Evolutionary conservation across 192 early-diverging fungal genomes (phyloP).

Genomic region (Allomyces arbusculus): DNA sequence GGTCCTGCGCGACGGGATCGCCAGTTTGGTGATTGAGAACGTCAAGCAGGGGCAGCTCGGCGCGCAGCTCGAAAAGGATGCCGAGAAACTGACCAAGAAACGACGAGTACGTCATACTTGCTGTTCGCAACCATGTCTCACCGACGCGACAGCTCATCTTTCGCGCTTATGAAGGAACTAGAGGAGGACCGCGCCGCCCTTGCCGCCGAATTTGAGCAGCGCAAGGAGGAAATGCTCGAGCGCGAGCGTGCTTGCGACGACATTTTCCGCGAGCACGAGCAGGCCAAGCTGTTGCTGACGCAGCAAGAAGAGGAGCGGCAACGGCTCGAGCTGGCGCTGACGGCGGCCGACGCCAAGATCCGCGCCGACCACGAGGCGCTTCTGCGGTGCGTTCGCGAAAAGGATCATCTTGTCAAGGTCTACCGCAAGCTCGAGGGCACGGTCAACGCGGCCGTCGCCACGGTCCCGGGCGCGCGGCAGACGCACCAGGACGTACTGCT

Average conservation of each 20-base stretch:
- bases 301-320: conserved; percentile 29
- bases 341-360: conserved; percentile 13
- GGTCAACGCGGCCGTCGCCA: conserved; percentile 15
- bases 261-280: conserved; percentile 38
- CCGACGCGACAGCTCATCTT: too few relatives aligned
- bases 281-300: conserved; percentile 35
- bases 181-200: conserved; percentile 30
- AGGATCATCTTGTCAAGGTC: conserved; percentile 28
- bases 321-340: conserved; percentile 22
- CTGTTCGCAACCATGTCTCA: too few relatives aligned
- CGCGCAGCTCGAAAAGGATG: conserved; percentile 31
- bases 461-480: not conserved
- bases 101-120: conserved; percentile 9
- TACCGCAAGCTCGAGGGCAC: conserved; percentile 28
- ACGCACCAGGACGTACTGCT: not conserved
- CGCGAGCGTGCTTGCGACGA: conserved; percentile 37
- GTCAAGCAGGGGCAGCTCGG: conserved; percentile 24
- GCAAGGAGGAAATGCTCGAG: conserved; percentile 27
- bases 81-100: conserved; percentile 25
- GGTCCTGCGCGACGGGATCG: conserved; percentile 32
- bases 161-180: conserved; percentile 12
- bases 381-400: conserved; percentile 30
- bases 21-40: conserved; percentile 30
- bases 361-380: conserved; percentile 36
- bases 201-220: conserved; percentile 28